Percentiles rank a stretch among this genome's conserved stretches.
Evolutionary conservation across 805 yeast species (phyloP).

Genomic region (Starmerella sirachaensis): DNA sequence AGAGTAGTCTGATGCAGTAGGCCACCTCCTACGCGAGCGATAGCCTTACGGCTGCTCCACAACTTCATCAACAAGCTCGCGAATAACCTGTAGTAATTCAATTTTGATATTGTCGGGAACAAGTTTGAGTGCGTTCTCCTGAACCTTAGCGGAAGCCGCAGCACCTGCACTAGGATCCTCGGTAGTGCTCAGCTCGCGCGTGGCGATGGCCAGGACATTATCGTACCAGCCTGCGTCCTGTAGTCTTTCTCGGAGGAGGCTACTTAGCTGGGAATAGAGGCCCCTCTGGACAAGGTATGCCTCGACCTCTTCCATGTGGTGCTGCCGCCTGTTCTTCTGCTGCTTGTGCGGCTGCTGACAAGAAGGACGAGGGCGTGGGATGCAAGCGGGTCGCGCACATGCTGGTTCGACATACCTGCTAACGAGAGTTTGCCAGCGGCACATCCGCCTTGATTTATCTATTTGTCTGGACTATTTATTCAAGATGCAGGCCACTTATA

Average conservation of each 20-base stretch:
- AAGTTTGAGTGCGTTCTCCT: conserved; percentile 24
- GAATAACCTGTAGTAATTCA: conserved; percentile 45
- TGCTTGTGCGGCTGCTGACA: not conserved
- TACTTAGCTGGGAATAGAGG: conserved; percentile 38
- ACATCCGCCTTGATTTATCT: no score
- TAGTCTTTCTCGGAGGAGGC: conserved; percentile 48
- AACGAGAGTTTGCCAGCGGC: no score
- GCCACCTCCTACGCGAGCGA: no score
- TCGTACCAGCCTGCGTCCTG: conserved; percentile 82
- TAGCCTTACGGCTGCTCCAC: conserved; percentile 20
- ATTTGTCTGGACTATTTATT: no score
- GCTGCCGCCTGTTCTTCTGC: not conserved
- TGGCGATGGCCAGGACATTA: conserved; percentile 49
- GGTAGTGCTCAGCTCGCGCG: conserved; percentile 32
- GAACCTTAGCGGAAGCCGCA: conserved; percentile 9
- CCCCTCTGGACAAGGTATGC: conserved; percentile 18
- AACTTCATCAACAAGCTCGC: conserved; percentile 24
- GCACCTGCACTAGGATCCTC: conserved; percentile 36
- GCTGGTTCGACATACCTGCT: no score
- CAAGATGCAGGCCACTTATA: no score
- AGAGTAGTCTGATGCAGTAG: no score
- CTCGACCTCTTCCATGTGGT: conserved; percentile 19
- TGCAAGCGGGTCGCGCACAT: no score
- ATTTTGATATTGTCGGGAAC: conserved; percentile 57
- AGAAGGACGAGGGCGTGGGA: no score